phyloP scores from a whole-genome alignment of 2,329 filamentous ascomycete species.

The Akanthomyces lecanii region DNA sequence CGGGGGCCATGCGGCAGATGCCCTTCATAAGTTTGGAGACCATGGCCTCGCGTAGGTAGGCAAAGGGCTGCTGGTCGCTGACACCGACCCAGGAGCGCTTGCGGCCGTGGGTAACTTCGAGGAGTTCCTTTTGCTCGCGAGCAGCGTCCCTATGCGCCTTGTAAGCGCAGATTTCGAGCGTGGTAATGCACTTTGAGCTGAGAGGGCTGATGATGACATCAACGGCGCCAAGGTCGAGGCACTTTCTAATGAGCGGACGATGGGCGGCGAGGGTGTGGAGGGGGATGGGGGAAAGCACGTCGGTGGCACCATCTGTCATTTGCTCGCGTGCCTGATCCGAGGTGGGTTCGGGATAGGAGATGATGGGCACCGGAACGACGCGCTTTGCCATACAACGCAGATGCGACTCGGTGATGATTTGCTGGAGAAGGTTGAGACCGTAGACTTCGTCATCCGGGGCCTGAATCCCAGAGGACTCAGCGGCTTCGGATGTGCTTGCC shows the following conservation, averaged over 20 bases:
- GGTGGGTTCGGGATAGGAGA: constrained; percentile 36
- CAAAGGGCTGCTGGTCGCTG: constrained; percentile 78
- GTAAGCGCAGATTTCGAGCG: constrained; percentile 78
- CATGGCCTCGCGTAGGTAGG: constrained; percentile 89
- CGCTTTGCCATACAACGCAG: constrained; percentile 53
- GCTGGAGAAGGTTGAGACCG: constrained; percentile 51
- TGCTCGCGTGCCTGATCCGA: constrained; percentile 28
- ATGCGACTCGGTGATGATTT: constrained; percentile 55
- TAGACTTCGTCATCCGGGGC: constrained; percentile 48
- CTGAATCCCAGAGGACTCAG: constrained; percentile 37
- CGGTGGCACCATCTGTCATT: constrained; percentile 37
- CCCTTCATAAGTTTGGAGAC: constrained; percentile 85
- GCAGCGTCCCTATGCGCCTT: constrained; percentile 72
- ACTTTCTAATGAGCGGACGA: constrained; percentile 56
- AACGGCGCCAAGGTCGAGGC: constrained; percentile 78
- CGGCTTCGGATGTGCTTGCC: constrained; percentile 39
- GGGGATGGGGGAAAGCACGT: constrained; percentile 25
- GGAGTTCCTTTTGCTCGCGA: constrained; percentile 66
- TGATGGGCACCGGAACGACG: constrained; percentile 52
- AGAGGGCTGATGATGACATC: constrained; percentile 83
- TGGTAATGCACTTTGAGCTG: constrained; percentile 66
- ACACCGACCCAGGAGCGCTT: constrained; percentile 92
- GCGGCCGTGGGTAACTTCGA: constrained; percentile 68
- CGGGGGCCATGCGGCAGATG: constrained; percentile 70
- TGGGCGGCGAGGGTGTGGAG: constrained; percentile 28